These are phyloP conservation scores for Chrysoporthe puriensis DNA, from an alignment of 2,329 filamentous ascomycete genomes.

Conservation along the genomic window DNA sequence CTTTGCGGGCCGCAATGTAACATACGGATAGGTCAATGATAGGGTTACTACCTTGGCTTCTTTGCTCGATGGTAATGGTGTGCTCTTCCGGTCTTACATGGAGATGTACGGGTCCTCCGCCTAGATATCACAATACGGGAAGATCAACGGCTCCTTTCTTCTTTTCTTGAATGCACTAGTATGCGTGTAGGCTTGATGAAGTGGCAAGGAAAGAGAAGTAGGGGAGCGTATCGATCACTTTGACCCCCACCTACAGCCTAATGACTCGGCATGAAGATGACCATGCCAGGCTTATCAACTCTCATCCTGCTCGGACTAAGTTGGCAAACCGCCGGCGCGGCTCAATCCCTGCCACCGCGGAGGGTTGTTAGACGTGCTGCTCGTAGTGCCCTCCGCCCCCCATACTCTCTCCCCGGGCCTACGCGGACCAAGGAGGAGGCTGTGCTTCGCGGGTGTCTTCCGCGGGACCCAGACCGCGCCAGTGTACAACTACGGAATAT, in stretches of 20 bases:
- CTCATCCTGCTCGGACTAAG: slow-evolving; percentile 29
- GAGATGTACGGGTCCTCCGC: slow-evolving; percentile 53
- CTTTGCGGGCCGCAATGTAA: background rate
- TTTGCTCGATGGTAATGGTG: slow-evolving; percentile 29
- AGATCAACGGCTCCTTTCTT: slow-evolving; percentile 43
- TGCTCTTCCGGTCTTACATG: slow-evolving; percentile 45
- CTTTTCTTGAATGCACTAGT: background rate
- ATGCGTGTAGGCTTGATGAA: no score
- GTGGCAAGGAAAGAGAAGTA: no score
- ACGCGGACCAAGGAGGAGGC: no score
- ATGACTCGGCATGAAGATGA: slow-evolving; percentile 41
- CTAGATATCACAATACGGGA: slow-evolving; percentile 51
- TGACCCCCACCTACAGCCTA: slow-evolving; percentile 33
- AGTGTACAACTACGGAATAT: background rate
- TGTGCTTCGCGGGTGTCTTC: no score
- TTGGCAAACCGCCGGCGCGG: slow-evolving; percentile 20
- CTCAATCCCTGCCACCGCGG: background rate
- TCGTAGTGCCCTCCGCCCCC: no score
- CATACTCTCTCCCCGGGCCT: background rate
- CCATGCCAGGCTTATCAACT: slow-evolving; percentile 28
- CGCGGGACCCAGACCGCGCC: no score
- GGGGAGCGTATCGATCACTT: background rate
- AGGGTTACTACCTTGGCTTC: slow-evolving; percentile 22
- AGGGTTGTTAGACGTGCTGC: background rate
- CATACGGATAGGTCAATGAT: background rate